Conservation (phyloP, 2,329 filamentous ascomycete species). For the Pseudopithomyces chartarum region DNA sequence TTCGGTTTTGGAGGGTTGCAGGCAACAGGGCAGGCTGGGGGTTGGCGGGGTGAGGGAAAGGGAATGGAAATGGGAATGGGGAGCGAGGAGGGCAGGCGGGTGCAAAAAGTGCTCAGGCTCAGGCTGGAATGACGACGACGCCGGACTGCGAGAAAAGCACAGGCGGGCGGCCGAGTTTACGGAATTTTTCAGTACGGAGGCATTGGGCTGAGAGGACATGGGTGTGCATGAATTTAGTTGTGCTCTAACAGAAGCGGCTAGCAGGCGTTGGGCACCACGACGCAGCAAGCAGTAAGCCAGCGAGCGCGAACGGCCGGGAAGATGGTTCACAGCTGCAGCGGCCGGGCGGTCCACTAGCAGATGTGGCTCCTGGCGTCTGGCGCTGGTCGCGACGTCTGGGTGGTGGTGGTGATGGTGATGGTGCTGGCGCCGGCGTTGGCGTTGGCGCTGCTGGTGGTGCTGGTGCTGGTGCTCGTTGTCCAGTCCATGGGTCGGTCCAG, state of each 20-base stretch:
- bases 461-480: too few relatives aligned
- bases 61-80: not conserved
- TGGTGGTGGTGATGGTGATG: not conserved
- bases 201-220: constrained; percentile 9
- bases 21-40: constrained; percentile 1
- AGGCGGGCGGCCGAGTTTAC: constrained; percentile 8
- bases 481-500: too few relatives aligned
- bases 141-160: constrained; percentile 4
- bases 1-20: not conserved
- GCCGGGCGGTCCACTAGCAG: too few relatives aligned
- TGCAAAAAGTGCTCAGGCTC: constrained; percentile 1
- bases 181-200: constrained; percentile 10
- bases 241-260: constrained; percentile 5
- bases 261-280: constrained; percentile 4
- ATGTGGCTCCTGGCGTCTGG: not conserved
- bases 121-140: constrained; percentile 8
- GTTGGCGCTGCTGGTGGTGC: not conserved
- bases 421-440: not conserved
- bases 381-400: not conserved
- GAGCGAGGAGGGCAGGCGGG: not conserved
- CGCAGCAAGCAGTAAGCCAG: not conserved
- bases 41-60: constrained; percentile 4
- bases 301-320: not conserved
- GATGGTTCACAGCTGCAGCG: constrained; percentile 1
- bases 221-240: constrained; percentile 11